Evolutionary conservation across 225 moss, liverwort and hornwort species (phyloP).

Genomic region (Straminergon stramineum): DNA sequence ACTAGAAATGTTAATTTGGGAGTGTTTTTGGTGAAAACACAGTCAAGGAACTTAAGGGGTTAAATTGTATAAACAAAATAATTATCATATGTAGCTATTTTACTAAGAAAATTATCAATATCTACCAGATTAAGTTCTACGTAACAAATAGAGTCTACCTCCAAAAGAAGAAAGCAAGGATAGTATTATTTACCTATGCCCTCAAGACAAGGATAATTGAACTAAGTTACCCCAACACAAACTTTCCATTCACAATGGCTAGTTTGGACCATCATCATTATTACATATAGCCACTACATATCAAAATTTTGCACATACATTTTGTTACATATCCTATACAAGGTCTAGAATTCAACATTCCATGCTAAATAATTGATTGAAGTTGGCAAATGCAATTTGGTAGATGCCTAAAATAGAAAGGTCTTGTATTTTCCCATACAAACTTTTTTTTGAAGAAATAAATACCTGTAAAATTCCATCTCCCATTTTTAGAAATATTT

Average conservation of each 20-base stretch:
- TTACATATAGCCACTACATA: neutral
- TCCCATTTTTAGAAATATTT: no score
- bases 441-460: neutral
- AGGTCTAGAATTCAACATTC: neutral
- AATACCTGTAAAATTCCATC: fast-evolving
- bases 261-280: neutral
- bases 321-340: fast-evolving
- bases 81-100: neutral
- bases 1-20: no score
- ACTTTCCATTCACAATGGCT: neutral
- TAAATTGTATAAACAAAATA: neutral
- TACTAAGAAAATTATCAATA: no score
- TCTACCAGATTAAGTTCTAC: no score
- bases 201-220: neutral
- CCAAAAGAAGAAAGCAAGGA: neutral
- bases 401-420: neutral
- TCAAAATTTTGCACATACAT: neutral
- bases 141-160: neutral
- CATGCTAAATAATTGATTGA: neutral
- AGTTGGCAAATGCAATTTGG: neutral
- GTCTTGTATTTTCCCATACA: neutral
- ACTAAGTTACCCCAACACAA: neutral
- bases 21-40: no score
- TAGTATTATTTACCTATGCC: neutral
- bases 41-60: no score